Percentiles rank a stretch among this genome's conserved stretches.
Conservation (phyloP, 768 basidiomycete genomes). For the Serendipita indica region DNA sequence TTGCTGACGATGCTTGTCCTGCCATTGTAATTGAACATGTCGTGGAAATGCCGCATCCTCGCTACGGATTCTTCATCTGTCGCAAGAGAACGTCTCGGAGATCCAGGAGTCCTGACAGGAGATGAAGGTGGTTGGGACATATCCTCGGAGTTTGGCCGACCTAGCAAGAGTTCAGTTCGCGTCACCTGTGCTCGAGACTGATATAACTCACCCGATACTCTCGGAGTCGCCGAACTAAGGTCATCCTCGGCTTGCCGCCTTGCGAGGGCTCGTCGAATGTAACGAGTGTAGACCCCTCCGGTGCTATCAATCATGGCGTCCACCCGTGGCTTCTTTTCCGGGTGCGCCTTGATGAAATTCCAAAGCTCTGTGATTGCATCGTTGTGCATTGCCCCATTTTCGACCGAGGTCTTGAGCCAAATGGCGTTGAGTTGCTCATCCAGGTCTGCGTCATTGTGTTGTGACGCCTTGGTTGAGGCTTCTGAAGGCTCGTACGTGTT, state of each 20-base stretch:
- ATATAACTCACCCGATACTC: slow-evolving; percentile 12
- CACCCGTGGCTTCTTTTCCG: slow-evolving; percentile 64
- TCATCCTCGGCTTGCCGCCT: slow-evolving; percentile 79
- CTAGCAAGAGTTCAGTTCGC: background rate
- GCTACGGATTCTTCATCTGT: background rate
- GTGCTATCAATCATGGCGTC: slow-evolving; percentile 83
- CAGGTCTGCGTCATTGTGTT: slow-evolving; percentile 58
- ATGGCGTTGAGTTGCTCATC: slow-evolving; percentile 71
- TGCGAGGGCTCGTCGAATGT: slow-evolving; percentile 75
- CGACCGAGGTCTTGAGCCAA: slow-evolving; percentile 75
- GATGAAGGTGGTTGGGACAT: background rate
- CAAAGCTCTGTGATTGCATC: slow-evolving; percentile 92
- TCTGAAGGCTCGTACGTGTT: slow-evolving; percentile 13
- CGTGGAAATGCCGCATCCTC: background rate
- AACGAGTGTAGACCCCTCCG: slow-evolving; percentile 80
- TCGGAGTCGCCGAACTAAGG: background rate
- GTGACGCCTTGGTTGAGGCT: background rate
- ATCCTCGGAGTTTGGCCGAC: background rate
- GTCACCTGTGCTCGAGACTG: background rate
- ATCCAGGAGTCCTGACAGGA: background rate
- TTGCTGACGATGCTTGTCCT: slow-evolving; percentile 1
- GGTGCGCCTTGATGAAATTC: slow-evolving; percentile 82
- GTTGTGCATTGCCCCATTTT: slow-evolving; percentile 77
- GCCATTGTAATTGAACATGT: slow-evolving; percentile 4
- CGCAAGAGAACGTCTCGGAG: background rate